Base-by-base conservation (phyloP, 1,139 yeast species). In the Candida gigantensis region DNA sequence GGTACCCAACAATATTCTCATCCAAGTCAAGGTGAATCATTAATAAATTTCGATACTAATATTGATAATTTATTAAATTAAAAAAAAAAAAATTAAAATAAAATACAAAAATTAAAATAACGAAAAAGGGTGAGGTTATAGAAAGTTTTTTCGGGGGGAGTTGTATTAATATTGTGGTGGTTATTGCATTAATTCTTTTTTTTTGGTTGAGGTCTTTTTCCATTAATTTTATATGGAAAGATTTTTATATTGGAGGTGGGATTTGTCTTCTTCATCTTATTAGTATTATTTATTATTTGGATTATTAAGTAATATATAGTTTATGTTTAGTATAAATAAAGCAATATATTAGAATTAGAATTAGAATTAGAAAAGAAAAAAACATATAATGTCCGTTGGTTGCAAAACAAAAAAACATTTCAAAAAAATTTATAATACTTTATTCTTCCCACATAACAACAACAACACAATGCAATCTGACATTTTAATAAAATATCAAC, bases 21-120 rank as follows among this genome's bases (percentile, higher is more conserved):
- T n/a, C 29, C 30, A 6, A 24, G 21, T 12, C 32, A 34, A 27
- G 28, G 31, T 12, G 50, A 47, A 20, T 29, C 33, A 13, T 34
- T 43, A 24, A 35, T 49, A 25, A 44, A 45, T 24, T 49, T 39
- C 31, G 52, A 50, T 21, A 38, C 32, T 12, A 39, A 41, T 19
- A 41, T 47, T 10, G 52, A 49, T 21, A 39, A 40, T 28, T 36
- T 47, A 19, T 37, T 43, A 21, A 46, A 43, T 24, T 32, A 26
- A 19, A 19, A 5, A 14, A 5, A 13, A 9, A 18, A 27, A 9
- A 11, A 5, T 17, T 7, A 5, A 26, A 9, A 15, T 5, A 9
- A 15, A 12, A n/a, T 5, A 24, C 9, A 14, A 12, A 12, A 12
- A 24, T 12, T 11, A 6, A 11, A 5, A 24, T 6, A 24, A 12